These are phyloP conservation scores for Didymella exigua DNA, from an alignment of 2,329 filamentous ascomycete genomes.

Conservation along the genomic window DNA sequence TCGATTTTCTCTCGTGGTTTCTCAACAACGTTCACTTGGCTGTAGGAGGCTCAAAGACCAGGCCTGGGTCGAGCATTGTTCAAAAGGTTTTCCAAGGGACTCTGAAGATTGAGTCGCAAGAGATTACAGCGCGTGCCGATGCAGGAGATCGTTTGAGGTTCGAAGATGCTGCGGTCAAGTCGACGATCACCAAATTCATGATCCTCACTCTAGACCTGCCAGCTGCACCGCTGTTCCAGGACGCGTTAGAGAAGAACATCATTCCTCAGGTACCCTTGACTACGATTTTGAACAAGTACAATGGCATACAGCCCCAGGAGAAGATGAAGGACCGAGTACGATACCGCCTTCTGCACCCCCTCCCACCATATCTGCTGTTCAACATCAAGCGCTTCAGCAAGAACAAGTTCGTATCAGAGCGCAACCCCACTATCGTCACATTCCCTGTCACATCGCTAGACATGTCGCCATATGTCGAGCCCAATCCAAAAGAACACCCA, in stretches of 20 bases:
- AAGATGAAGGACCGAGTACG: conserved; percentile 86
- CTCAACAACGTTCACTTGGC: conserved; percentile 93
- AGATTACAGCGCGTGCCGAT: conserved; percentile 89
- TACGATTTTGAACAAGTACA: conserved; percentile 85
- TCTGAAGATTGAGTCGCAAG: conserved; percentile 89
- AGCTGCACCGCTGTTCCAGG: conserved; percentile 90
- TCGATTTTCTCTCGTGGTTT: conserved; percentile 97
- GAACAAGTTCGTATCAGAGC: conserved; percentile 95
- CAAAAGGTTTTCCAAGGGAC: conserved; percentile 94
- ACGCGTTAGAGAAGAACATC: conserved; percentile 92
- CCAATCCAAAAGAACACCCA: conserved; percentile 72
- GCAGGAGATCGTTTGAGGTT: conserved; percentile 87
- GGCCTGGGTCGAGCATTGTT: conserved; percentile 81
- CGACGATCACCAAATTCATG: conserved; percentile 79
- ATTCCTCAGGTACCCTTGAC: conserved; percentile 86
- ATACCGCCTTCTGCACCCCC: conserved; percentile 85
- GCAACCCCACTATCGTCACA: conserved; percentile 97
- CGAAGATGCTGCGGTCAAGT: conserved; percentile 86
- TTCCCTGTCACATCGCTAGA: conserved; percentile 87
- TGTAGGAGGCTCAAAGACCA: conserved; percentile 86
- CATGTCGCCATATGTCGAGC: conserved; percentile 88
- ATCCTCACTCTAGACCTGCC: conserved; percentile 93
- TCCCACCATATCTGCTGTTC: conserved; percentile 89
- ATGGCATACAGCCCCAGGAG: conserved; percentile 85
- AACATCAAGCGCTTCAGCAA: conserved; percentile 96